Conservation (phyloP, 305 asterid species). For the Solanum hybrid region DNA sequence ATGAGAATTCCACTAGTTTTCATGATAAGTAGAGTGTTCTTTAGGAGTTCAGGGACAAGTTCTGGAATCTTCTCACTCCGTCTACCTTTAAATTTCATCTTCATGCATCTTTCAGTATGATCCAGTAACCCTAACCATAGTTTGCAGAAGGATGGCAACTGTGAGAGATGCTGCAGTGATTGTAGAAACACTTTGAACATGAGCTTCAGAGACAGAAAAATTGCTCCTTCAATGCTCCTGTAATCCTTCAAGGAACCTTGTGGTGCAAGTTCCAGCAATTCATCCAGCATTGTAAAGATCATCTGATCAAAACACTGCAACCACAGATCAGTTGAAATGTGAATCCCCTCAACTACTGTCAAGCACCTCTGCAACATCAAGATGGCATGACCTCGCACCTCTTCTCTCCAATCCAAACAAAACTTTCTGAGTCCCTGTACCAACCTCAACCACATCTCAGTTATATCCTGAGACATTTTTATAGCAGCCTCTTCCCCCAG, state of each 20-base stretch:
- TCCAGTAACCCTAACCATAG: slow-evolving; percentile 63
- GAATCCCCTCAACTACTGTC: slow-evolving; percentile 59
- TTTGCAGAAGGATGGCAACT: slow-evolving; percentile 49
- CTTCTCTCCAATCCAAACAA: slow-evolving; percentile 74
- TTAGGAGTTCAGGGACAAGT: slow-evolving; percentile 83
- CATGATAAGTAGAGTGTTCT: slow-evolving; percentile 77
- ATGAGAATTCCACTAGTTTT: slow-evolving; percentile 58
- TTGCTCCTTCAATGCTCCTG: slow-evolving; percentile 70
- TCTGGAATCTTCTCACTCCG: slow-evolving; percentile 75
- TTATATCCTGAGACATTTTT: slow-evolving; percentile 70
- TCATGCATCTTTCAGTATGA: slow-evolving; percentile 51
- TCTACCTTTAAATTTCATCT: slow-evolving; percentile 64
- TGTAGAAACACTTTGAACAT: slow-evolving; percentile 61
- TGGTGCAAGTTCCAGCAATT: slow-evolving; percentile 51
- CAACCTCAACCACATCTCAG: slow-evolving; percentile 95
- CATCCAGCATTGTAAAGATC: slow-evolving; percentile 70
- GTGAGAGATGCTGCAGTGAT: slow-evolving; percentile 46
- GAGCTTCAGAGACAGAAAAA: slow-evolving; percentile 59
- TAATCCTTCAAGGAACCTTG: slow-evolving; percentile 65
- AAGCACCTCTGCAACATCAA: slow-evolving; percentile 64
- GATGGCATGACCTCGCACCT: slow-evolving; percentile 74
- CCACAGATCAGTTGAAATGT: slow-evolving; percentile 56
- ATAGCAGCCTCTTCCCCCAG: slow-evolving; percentile 51
- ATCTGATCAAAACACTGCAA: slow-evolving; percentile 62
- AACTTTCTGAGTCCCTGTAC: slow-evolving; percentile 74